Conservation (phyloP, 768 basidiomycete species). For the Hericium coralloides region DNA sequence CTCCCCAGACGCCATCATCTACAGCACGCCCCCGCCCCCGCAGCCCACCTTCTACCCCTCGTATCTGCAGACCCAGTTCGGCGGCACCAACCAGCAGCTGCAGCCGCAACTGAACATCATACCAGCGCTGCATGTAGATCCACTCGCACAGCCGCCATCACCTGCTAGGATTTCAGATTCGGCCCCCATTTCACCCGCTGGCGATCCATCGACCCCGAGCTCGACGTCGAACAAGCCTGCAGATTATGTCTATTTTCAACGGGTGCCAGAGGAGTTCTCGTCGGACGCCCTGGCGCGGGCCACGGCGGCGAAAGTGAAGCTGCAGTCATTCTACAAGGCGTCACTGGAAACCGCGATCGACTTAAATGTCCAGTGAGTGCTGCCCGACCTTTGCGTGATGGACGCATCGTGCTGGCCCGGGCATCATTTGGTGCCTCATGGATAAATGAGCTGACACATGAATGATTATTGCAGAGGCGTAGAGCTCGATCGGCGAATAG, state of each 20-base stretch:
- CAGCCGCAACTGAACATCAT: neutral
- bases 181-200: neutral
- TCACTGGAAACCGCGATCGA: slow-evolving; percentile 96
- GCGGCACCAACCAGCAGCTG: neutral
- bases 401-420: too few relatives aligned
- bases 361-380: slow-evolving; percentile 71
- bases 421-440: too few relatives aligned
- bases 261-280: slow-evolving; percentile 67
- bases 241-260: slow-evolving; percentile 94
- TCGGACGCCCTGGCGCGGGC: slow-evolving; percentile 75
- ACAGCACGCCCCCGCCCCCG: neutral
- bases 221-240: slow-evolving; percentile 26
- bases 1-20: neutral
- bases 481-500: slow-evolving; percentile 75
- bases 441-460: too few relatives aligned
- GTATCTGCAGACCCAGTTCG: neutral
- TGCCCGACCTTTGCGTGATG: neutral
- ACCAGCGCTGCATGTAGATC: neutral
- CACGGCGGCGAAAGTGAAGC: slow-evolving; percentile 86
- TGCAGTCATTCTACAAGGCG: slow-evolving; percentile 94
- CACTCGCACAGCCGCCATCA: neutral
- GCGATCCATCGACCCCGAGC: neutral
- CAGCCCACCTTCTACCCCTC: neutral
- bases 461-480: slow-evolving; percentile 50
- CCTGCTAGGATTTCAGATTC: neutral